Evolutionary conservation across 768 basidiomycete species (phyloP), one percentile per base, ranked within the genome.

Genomic region (Fistulinella prunicolor): DNA sequence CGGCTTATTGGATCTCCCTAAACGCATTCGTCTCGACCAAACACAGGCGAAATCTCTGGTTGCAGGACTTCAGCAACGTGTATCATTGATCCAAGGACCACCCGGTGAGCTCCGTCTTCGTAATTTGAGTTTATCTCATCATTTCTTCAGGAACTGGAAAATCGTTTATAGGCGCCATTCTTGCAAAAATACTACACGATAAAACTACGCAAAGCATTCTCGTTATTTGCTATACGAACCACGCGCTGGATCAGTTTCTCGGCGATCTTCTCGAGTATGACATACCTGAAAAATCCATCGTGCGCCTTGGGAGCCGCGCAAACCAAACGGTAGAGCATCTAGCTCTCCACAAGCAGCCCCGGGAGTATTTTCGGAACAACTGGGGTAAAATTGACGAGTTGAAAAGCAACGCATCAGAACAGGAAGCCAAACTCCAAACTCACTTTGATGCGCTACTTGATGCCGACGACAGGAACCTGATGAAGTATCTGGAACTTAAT

Each of bases 171-270:
- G 85, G 86, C 0, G 82, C 82, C 0, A 69, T 86, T 1, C 64
- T 86, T 0, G 83, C 82, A 0, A 86, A 85, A 54, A 66, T 75
- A 4, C 62, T 85, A 5, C 75, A 85, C 38, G 74, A 79, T 13
- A 2, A 13, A 44, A 77, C 77, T 0, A 17, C 78, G 0, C 50
- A 83, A 4, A 9, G 49, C 1, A 59, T 73, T 0, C 42, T 70
- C 0, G 71, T 62, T 22, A 42, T 65, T 4, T 86, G 84, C 53
- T 86, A 79, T 51, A 88, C 85, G 1, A 88, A 88, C 47, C 86
- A 88, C 38, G 85, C 86, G 0, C 74, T 88, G 0, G 85, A 87
- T 50, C 80, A 85, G 42, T 82, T 88, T 46, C 70, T 88, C 4
- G 77, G 79, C 20, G 79, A 82, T 44, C 73, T 88, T 2, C 58